Base-by-base conservation (phyloP, 352 stramenopile species). In the Vaucheria bursata region DNA sequence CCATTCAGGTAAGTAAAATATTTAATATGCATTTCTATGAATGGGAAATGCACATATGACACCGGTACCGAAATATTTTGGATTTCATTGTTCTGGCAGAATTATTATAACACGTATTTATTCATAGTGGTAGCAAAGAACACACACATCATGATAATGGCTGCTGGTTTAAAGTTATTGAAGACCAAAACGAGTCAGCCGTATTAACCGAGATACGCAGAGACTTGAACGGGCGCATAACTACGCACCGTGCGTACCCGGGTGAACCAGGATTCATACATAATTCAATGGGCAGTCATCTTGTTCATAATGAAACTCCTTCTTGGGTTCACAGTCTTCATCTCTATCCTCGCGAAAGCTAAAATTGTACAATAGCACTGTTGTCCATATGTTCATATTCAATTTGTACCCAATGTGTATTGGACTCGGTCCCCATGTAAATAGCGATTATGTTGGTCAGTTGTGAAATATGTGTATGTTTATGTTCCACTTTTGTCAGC, bases 161-260 rank as follows among this genome's bases (percentile, higher is more conserved):
- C 65, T 72, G 65, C 65, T 72, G 65, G 65, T 72, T 72, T 35
- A 72, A 72, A 40, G 65, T 72, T 2, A 34, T 72, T 2, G 65
- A 38, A 2, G 65, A 25, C 12, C 65, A 72, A 35, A 1, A 1
- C 65, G 8, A 2, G 2, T 45, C 6, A 6, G 65, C 65, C 29
- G 12, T 8, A 35, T 35, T 72, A 2, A 72, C 65, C n/a, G 65
- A 72, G 65, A 72, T 8, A 2, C 6, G 65, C 6, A 29, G 65
- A 6, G 65, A 72, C 31, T 1, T 35, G 31, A 8, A 36, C 1
- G 65, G 31, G 33, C 6, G 65, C 1, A 8, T 72, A 29, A 72
- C 6, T 2, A 37, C 8, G 12, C 65, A 72, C 65, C 6, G 5
- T 34, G 29, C 29, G 5, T 34, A 4, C 5, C 59, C 59, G 5